Conservation (phyloP, 306 rosid species). For the Herpetospermum pedunculosum region DNA sequence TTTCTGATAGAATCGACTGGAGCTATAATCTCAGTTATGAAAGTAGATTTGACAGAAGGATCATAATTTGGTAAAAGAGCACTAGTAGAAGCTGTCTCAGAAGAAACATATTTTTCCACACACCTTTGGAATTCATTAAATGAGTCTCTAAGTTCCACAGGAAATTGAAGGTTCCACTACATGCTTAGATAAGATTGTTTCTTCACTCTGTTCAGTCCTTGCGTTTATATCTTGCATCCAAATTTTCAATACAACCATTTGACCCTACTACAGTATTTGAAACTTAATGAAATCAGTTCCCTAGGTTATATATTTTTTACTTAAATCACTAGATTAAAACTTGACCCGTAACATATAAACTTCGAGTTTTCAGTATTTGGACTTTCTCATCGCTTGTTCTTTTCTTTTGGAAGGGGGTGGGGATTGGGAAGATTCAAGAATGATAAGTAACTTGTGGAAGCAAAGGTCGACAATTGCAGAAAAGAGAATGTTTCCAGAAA, state of each 20-base stretch:
- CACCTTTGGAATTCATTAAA: conserved; percentile 50
- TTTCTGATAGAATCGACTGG: conserved; percentile 47
- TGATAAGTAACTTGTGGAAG: too few species aligned
- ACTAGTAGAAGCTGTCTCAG: conserved; percentile 54
- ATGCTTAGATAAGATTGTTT: conserved; percentile 43
- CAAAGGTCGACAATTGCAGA: background rate
- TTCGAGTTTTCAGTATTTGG: too few species aligned
- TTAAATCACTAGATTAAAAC: too few species aligned
- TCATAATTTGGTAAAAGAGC: conserved; percentile 50
- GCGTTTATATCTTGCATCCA: conserved; percentile 71
- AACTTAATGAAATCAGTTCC: too few species aligned
- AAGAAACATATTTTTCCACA: conserved; percentile 51
- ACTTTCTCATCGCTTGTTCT: too few species aligned
- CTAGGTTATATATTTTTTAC: too few species aligned
- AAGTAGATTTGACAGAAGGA: conserved; percentile 25
- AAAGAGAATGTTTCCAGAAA: background rate
- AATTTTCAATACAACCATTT: conserved; percentile 47
- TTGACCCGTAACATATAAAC: too few species aligned
- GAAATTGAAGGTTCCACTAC: conserved; percentile 68
- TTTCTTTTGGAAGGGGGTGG: too few species aligned
- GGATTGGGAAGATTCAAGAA: too few species aligned
- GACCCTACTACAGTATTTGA: too few species aligned
- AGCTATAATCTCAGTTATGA: conserved; percentile 51
- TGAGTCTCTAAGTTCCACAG: conserved; percentile 53
- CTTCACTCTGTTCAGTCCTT: conserved; percentile 45